phyloP scores from a whole-genome alignment of 2,329 filamentous ascomycete genomes.

The Eutypa lata region DNA sequence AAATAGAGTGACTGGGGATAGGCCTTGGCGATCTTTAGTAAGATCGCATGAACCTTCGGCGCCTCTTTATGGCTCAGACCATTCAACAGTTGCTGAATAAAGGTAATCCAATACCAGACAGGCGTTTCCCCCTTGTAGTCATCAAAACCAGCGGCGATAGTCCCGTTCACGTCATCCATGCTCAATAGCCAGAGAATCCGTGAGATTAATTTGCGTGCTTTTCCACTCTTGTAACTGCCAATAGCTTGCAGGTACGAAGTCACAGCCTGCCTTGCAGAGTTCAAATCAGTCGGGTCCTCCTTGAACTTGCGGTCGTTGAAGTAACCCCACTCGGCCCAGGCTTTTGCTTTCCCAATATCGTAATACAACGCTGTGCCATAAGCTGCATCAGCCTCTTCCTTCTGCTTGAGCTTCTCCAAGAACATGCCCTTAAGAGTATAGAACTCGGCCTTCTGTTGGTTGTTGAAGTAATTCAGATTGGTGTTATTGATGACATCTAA shows the following conservation, averaged over 20 bases:
- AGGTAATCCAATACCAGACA: constrained; percentile 99
- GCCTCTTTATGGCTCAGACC: constrained; percentile 91
- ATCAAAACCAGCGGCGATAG: constrained; percentile 82
- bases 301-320: constrained; percentile 98
- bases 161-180: constrained; percentile 82
- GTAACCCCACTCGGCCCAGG: constrained; percentile 98
- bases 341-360: constrained; percentile 91
- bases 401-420: constrained; percentile 86
- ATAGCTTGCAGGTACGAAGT: constrained; percentile 96
- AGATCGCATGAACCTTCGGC: constrained; percentile 76
- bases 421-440: constrained; percentile 99
- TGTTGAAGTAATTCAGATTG: constrained; percentile 96
- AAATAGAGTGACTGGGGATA: constrained; percentile 97
- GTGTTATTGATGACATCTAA: constrained; percentile 99
- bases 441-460: constrained; percentile 96
- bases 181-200: constrained; percentile 94
- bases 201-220: constrained; percentile 89
- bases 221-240: constrained; percentile 94
- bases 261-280: constrained; percentile 83
- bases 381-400: constrained; percentile 86
- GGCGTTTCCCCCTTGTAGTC: constrained; percentile 97
- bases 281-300: constrained; percentile 77
- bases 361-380: constrained; percentile 96
- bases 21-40: constrained; percentile 90
- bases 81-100: constrained; percentile 92